Conservation (phyloP, 805 yeast species). For the Scheffersomyces stipitis region DNA sequence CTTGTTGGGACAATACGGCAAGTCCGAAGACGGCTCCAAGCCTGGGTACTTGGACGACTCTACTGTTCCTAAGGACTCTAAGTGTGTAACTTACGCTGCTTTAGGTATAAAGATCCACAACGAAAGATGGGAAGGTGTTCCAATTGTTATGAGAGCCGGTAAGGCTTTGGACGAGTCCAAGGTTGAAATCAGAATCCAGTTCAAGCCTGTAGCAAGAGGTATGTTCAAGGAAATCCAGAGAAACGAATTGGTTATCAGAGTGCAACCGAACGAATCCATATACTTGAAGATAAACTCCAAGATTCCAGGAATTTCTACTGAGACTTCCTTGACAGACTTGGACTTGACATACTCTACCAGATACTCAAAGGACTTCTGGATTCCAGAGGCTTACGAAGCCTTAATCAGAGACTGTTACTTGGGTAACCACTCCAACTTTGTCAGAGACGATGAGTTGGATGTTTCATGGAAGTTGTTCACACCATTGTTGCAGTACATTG, state of each 20-base stretch:
- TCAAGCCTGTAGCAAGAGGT: conserved; percentile 80
- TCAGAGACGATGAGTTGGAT: conserved; percentile 95
- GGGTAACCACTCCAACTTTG: conserved; percentile 96
- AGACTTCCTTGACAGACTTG: conserved; percentile 82
- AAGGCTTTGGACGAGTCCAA: conserved; percentile 94
- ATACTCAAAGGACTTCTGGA: conserved; percentile 80
- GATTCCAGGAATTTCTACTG: conserved; percentile 86
- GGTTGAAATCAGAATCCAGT: conserved; percentile 94
- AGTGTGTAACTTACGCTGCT: conserved; percentile 92
- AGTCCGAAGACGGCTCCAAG: conserved; percentile 81
- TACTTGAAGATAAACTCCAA: conserved; percentile 92
- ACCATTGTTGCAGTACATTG: conserved; percentile 80
- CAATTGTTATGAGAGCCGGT: conserved; percentile 93
- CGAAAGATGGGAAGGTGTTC: conserved; percentile 99
- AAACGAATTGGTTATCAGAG: conserved; percentile 89
- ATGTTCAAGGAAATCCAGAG: conserved; percentile 78
- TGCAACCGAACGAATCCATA: conserved; percentile 94
- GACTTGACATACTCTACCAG: conserved; percentile 83
- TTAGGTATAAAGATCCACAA: conserved; percentile 73
- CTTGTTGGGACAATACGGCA: conserved; percentile 83
- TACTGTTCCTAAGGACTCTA: conserved; percentile 77
- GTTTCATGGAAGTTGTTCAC: conserved; percentile 92
- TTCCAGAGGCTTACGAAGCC: conserved; percentile 98
- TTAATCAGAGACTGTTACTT: conserved; percentile 84
- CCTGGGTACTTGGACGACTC: conserved; percentile 93